Conservation (phyloP, 441 rosid species). For the Biscutella laevigata region DNA sequence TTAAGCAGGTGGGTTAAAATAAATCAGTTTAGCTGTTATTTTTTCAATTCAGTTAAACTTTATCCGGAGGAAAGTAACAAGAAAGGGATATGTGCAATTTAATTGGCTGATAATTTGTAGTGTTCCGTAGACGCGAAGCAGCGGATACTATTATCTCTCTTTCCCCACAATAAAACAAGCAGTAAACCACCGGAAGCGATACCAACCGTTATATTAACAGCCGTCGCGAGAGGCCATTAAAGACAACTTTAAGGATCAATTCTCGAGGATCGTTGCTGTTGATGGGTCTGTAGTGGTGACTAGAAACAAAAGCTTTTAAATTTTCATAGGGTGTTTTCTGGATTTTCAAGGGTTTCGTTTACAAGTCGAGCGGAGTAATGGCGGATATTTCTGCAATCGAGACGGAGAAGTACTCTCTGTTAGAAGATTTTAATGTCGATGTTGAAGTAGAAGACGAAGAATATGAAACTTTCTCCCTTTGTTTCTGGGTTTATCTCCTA, state of each 20-base stretch:
- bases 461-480: conserved; percentile 36
- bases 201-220: conserved; percentile 39
- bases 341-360: conserved; percentile 17
- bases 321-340: background rate
- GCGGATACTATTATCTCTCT: conserved; percentile 2
- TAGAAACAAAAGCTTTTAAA: background rate
- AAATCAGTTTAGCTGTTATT: too few species aligned
- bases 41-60: too few species aligned
- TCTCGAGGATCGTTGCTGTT: background rate
- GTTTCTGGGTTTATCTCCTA: conserved; percentile 67
- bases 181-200: conserved; percentile 18
- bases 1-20: too few species aligned
- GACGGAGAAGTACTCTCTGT: conserved; percentile 34
- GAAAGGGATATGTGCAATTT: background rate
- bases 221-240: conserved; percentile 13
- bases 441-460: conserved; percentile 30
- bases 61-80: background rate
- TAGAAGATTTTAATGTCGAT: conserved; percentile 51
- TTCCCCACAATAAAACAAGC: background rate
- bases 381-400: conserved; percentile 36
- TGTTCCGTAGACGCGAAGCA: background rate
- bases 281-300: background rate
- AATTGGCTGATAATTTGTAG: background rate
- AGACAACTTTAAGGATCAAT: background rate
- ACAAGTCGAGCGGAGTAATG: conserved; percentile 8